A percentile compares a stretch with the other conserved stretches of the same genome.
These are phyloP conservation scores for Nicotiana benthamiana DNA, from an alignment of 257 asterid species.

Conservation along the genomic window DNA sequence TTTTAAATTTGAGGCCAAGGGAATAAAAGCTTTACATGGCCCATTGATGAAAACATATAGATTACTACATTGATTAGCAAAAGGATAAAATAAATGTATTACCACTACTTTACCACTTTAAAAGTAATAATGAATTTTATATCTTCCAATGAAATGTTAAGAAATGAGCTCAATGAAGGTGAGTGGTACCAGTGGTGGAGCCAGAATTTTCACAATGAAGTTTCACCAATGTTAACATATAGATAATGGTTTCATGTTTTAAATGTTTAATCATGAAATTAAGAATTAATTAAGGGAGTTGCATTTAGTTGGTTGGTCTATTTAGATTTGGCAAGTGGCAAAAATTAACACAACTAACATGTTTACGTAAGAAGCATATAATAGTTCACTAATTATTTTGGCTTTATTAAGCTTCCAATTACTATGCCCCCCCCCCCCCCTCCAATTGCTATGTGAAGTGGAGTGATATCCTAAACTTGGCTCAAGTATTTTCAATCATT, in stretches of 20 bases:
- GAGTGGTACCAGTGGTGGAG: no score
- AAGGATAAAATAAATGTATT: slow-evolving; percentile 4
- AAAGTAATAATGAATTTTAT: not conserved
- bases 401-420: no score
- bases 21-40: slow-evolving; percentile 1
- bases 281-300: not conserved
- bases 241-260: not conserved
- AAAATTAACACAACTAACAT: not conserved
- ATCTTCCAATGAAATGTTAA: not conserved
- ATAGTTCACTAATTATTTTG: no score
- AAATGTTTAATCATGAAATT: not conserved
- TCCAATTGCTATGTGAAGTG: no score
- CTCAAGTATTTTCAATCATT: no score
- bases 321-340: not conserved
- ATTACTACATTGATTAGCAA: not conserved
- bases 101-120: not conserved
- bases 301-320: not conserved
- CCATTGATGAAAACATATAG: not conserved
- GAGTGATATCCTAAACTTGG: no score
- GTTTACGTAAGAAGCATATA: not conserved
- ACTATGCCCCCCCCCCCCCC: no score
- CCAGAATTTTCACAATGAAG: not conserved
- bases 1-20: not conserved
- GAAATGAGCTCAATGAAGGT: no score
- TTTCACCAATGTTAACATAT: not conserved